Evolutionary conservation across 768 basidiomycete species (phyloP).

Genomic region (Pleurotus ostreatus): DNA sequence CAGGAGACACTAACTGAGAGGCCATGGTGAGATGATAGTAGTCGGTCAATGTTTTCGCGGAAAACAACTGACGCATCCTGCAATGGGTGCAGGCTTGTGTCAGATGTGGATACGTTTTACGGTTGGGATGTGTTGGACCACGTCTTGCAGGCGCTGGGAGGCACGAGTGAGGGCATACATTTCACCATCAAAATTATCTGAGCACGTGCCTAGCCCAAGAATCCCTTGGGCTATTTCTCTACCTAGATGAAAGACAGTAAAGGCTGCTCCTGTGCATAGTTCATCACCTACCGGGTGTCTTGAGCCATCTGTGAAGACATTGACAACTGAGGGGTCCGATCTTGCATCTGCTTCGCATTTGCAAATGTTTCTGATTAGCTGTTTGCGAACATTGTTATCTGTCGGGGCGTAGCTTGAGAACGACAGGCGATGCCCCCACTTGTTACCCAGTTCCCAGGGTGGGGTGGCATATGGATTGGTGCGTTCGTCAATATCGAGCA

Average conservation of each 20-base stretch:
- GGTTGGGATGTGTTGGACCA: conserved; percentile 1
- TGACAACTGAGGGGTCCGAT: too few species aligned
- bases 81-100: conserved; percentile 15
- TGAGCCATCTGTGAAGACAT: too few species aligned
- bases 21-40: too few species aligned
- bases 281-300: too few species aligned
- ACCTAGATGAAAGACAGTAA: conserved; percentile 13
- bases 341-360: too few species aligned
- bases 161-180: conserved; percentile 19
- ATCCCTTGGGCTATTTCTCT: conserved; percentile 9
- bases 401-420: too few species aligned
- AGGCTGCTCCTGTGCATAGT: conserved; percentile 20
- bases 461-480: too few species aligned
- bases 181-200: conserved; percentile 25
- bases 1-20: conserved; percentile 10
- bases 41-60: conserved; percentile 2
- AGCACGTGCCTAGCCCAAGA: conserved; percentile 19
- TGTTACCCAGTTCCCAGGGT: too few species aligned
- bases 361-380: too few species aligned
- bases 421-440: too few species aligned
- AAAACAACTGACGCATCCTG: conserved; percentile 9
- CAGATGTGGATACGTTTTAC: conserved; percentile 19
- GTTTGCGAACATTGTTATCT: too few species aligned
- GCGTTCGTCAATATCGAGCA: too few species aligned
- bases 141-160: conserved; percentile 9